phyloP scores from a whole-genome alignment of 2,329 filamentous ascomycete genomes.

The Fusarium oxysporum region DNA sequence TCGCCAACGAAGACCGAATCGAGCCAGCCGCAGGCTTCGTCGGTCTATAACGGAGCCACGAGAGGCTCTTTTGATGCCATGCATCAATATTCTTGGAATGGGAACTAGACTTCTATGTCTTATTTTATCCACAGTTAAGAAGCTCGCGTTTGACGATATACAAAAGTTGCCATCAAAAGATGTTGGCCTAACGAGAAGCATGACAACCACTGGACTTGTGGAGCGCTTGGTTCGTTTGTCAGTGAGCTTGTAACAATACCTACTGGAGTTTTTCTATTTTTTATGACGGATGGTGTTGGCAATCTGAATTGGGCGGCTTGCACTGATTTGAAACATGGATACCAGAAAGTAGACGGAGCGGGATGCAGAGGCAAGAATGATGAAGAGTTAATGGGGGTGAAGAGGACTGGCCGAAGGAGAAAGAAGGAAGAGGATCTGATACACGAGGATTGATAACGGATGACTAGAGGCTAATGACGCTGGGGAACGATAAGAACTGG shows the following conservation, averaged over 20 bases:
- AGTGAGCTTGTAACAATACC: slow-evolving; percentile 46
- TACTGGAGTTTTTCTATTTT: slow-evolving; percentile 37
- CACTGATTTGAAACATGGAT: slow-evolving; percentile 37
- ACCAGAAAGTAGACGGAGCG: slow-evolving; percentile 36
- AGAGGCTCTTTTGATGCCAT: slow-evolving; percentile 62
- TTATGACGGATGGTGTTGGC: slow-evolving; percentile 44
- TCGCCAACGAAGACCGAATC: slow-evolving; percentile 51
- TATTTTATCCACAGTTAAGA: slow-evolving; percentile 11
- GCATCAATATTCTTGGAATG: slow-evolving; percentile 69
- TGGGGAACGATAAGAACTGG: slow-evolving; percentile 11
- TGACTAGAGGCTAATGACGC: slow-evolving; percentile 33
- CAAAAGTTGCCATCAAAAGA: slow-evolving; percentile 32
- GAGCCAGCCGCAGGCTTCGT: slow-evolving; percentile 54
- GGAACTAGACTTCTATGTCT: slow-evolving; percentile 51
- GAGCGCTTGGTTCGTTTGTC: slow-evolving; percentile 39
- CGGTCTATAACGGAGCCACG: slow-evolving; percentile 54
- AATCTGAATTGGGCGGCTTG: slow-evolving; percentile 41
- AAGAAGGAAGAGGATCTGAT: slow-evolving; percentile 13
- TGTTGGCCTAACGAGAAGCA: slow-evolving; percentile 38
- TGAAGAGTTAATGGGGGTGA: slow-evolving; percentile 26
- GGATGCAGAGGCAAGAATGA: slow-evolving; percentile 2
- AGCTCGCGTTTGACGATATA: slow-evolving; percentile 39
- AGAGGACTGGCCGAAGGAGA: slow-evolving; percentile 9
- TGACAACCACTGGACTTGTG: slow-evolving; percentile 37
- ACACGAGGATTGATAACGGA: slow-evolving; percentile 30